Percentiles rank a stretch among this genome's conserved stretches.
Conservation (phyloP, 805 yeast species). For the Candida chauliodis region DNA sequence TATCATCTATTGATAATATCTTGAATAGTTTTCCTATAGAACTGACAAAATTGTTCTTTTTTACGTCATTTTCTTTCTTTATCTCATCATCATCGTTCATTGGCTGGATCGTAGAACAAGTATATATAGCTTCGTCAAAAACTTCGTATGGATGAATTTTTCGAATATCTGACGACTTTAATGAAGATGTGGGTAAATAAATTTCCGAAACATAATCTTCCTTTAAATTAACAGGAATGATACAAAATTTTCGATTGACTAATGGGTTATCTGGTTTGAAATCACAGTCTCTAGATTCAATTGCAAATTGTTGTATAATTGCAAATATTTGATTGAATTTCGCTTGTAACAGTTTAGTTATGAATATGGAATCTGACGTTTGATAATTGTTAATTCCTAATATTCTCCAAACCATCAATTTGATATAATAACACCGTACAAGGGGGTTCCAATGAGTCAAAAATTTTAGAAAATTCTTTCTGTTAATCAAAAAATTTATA, state of each 20-base stretch:
- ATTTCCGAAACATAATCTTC: conserved; percentile 13
- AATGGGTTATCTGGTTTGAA: conserved; percentile 37
- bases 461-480: conserved; percentile 48
- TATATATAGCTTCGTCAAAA: conserved; percentile 62
- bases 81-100: conserved; percentile 5
- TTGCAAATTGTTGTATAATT: conserved; percentile 24
- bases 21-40: conserved; percentile 36
- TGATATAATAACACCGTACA: conserved; percentile 63
- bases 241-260: conserved; percentile 48
- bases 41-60: conserved; percentile 19
- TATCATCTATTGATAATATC: conserved; percentile 32
- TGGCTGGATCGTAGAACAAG: conserved; percentile 18
- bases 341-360: conserved; percentile 26
- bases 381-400: conserved; percentile 40
- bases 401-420: conserved; percentile 68
- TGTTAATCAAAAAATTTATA: conserved; percentile 51
- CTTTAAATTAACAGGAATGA: conserved; percentile 31
- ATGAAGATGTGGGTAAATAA: conserved; percentile 5
- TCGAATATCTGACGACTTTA: conserved; percentile 32
- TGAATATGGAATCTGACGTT: conserved; percentile 27
- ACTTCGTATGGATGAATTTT: conserved; percentile 61
- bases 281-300: too few relatives aligned
- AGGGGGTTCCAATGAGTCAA: conserved; percentile 81
- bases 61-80: not conserved
- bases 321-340: conserved; percentile 28